A percentile compares a stretch with the other conserved stretches of the same genome.
These are phyloP conservation scores for Claviceps digitariae DNA, from an alignment of 2,329 filamentous ascomycete species.

Conservation along the genomic window DNA sequence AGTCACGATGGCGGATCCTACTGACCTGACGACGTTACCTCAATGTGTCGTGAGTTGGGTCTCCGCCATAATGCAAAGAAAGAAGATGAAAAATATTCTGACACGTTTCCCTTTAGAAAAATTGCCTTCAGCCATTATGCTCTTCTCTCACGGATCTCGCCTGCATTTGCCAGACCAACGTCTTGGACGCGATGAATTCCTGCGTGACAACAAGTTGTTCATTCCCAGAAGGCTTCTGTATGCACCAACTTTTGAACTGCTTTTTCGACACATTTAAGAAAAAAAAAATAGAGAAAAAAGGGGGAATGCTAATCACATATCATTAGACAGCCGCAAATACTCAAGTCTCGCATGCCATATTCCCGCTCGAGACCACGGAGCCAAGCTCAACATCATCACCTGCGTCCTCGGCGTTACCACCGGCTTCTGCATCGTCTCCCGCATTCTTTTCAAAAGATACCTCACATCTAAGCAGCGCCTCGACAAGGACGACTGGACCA, in stretches of 20 bases:
- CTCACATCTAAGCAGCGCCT: slow-evolving; percentile 17
- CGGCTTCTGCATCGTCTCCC: slow-evolving; percentile 6
- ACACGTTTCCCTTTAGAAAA: neutral
- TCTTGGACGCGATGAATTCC: neutral
- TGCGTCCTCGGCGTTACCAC: slow-evolving; percentile 7
- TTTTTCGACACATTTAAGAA: no score
- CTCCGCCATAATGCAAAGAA: neutral
- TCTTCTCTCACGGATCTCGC: neutral
- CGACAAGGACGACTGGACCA: slow-evolving; percentile 19
- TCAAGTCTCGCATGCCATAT: neutral
- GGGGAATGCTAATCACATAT: neutral
- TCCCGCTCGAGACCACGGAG: neutral
- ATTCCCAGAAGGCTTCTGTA: neutral
- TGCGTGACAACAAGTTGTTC: neutral
- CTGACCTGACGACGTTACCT: neutral
- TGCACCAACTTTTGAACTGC: neutral
- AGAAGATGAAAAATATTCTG: neutral
- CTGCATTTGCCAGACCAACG: neutral
- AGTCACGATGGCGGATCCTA: neutral
- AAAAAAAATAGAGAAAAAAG: neutral
- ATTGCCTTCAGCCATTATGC: neutral
- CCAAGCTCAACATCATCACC: neutral
- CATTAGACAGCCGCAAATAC: neutral
- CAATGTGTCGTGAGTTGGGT: neutral
- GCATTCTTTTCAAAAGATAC: slow-evolving; percentile 12